phyloP scores from a whole-genome alignment of 352 stramenopile species.

The Phytopythium helicoides region DNA sequence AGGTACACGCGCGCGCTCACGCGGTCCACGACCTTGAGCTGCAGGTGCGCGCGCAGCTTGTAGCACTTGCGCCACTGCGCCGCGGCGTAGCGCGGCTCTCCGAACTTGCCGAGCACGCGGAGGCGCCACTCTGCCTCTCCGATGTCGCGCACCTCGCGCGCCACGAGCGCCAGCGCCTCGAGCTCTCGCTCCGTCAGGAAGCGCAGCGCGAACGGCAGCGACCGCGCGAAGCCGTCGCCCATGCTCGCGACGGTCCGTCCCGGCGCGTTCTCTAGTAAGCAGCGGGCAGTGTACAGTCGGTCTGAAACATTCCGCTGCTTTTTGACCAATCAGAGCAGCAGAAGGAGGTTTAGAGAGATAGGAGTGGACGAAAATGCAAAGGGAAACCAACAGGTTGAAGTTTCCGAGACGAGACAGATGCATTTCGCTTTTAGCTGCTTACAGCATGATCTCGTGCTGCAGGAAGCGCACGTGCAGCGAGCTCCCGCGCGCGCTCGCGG shows the following conservation, averaged over 20 bases:
- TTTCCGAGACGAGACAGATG: too few species aligned
- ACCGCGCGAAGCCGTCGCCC: constrained; percentile 11
- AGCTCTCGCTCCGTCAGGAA: constrained; percentile 51
- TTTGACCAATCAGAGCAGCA: neutral
- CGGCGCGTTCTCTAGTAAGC: neutral
- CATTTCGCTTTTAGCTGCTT: too few species aligned
- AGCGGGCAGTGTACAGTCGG: neutral
- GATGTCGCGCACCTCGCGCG: constrained; percentile 28
- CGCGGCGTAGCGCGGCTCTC: constrained; percentile 50
- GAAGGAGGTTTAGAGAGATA: neutral
- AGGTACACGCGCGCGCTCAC: constrained; percentile 76
- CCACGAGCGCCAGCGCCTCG: constrained; percentile 41
- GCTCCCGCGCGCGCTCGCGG: constrained; percentile 3
- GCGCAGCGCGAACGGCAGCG: constrained; percentile 50
- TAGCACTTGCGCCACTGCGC: constrained; percentile 60
- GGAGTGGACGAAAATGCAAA: too few species aligned
- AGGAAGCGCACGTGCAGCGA: constrained; percentile 5
- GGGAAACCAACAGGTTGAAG: too few species aligned
- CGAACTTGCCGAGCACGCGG: constrained; percentile 49
- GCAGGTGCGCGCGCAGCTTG: constrained; percentile 61
- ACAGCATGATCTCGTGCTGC: constrained; percentile 2
- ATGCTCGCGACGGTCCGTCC: neutral
- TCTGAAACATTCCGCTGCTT: neutral
- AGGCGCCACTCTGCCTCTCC: constrained; percentile 69
- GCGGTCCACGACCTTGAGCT: constrained; percentile 47